phyloP scores from a whole-genome alignment of 192 early-diverging fungal genomes.

The Backusella sp. region DNA sequence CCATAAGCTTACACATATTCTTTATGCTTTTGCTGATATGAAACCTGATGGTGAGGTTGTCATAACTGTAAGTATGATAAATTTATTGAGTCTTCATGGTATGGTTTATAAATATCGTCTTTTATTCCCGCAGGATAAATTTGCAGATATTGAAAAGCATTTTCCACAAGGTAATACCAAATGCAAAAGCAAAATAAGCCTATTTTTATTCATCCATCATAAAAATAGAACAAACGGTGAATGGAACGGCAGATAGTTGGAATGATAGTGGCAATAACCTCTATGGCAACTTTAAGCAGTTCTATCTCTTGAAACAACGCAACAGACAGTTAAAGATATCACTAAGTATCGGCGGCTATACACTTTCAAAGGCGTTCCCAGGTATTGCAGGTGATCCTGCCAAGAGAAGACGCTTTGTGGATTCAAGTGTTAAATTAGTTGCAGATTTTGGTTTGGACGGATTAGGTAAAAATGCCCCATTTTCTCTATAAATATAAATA shows the following conservation, averaged over 20 bases:
- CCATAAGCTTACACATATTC: constrained; percentile 69
- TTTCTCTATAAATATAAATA: not conserved
- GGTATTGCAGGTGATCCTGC: constrained; percentile 50
- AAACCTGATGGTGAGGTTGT: constrained; percentile 61
- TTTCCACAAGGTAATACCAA: constrained; percentile 25
- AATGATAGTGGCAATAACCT: constrained; percentile 50
- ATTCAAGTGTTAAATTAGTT: constrained; percentile 42
- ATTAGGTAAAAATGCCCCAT: constrained; percentile 32
- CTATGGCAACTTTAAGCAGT: constrained; percentile 63
- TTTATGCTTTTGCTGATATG: constrained; percentile 80
- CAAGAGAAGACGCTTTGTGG: constrained; percentile 59
- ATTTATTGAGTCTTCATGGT: not conserved
- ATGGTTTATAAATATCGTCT: not conserved
- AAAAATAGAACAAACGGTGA: constrained; percentile 20
- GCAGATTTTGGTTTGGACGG: constrained; percentile 55
- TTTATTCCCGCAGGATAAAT: constrained; percentile 49
- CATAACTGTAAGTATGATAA: constrained; percentile 25
- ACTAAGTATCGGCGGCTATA: constrained; percentile 81
- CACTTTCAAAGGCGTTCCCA: constrained; percentile 71
- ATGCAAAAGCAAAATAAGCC: not conserved
- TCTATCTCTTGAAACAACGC: constrained; percentile 62
- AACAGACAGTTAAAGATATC: constrained; percentile 68
- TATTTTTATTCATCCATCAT: not conserved
- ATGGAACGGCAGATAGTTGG: constrained; percentile 51
- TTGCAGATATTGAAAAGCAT: constrained; percentile 77